Percentiles rank a stretch among this genome's conserved stretches.
These are phyloP conservation scores for Epichloe aotearoae DNA, from an alignment of 2,329 filamentous ascomycete species.

Conservation along the genomic window DNA sequence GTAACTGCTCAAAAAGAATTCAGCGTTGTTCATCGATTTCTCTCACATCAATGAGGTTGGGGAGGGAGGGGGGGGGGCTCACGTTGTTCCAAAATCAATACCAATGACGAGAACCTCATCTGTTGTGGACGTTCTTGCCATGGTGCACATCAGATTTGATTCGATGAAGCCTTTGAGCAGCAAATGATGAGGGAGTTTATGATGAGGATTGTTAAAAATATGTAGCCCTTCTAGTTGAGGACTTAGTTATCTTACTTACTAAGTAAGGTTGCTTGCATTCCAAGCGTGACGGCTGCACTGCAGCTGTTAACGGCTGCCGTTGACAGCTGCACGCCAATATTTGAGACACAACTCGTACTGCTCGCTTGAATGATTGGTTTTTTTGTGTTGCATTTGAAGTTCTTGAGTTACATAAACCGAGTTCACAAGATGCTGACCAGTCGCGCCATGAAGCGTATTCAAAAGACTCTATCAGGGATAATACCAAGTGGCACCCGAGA, in stretches of 20 bases:
- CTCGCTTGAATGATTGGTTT: not conserved
- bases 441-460: not conserved
- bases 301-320: not conserved
- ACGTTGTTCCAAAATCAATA: slow-evolving; percentile 36
- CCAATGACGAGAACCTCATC: slow-evolving; percentile 20
- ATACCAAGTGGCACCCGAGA: too few species aligned
- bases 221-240: too few species aligned
- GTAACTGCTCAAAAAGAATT: slow-evolving; percentile 11
- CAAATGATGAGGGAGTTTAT: too few species aligned
- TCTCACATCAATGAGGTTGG: too few species aligned
- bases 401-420: too few species aligned
- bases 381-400: not conserved
- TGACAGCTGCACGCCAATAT: not conserved
- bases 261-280: too few species aligned
- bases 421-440: too few species aligned
- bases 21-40: too few species aligned
- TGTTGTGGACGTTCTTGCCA: not conserved
- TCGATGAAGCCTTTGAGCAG: not conserved
- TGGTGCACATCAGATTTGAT: not conserved
- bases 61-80: slow-evolving; percentile 1
- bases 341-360: not conserved
- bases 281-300: too few species aligned
- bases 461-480: not conserved
- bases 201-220: not conserved
- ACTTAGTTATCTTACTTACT: too few species aligned